Evolutionary conservation across 139 green algal species (phyloP), one percentile per base, ranked within the genome.

Genomic region (Chlamydomonas asymmetrica): DNA sequence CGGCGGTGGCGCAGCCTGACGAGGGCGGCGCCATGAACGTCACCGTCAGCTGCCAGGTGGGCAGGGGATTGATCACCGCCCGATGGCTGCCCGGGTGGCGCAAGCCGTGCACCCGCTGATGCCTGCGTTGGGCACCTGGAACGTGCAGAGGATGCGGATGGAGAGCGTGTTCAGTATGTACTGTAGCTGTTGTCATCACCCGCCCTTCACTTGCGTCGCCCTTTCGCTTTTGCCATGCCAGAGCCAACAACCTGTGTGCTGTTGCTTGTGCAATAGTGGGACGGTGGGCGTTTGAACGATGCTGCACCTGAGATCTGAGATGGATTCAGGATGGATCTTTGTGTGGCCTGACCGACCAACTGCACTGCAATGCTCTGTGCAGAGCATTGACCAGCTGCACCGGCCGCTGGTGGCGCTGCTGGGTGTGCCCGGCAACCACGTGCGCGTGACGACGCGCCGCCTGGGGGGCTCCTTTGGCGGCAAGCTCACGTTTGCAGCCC

Each of bases 381-480:
- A 74, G 63, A 39, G 39, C 31, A 32, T 57, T 75, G 48, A 76
- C n/a, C n/a, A n/a, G n/a, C n/a, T n/a, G n/a, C n/a, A n/a, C n/a
- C n/a, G n/a, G n/a, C n/a, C 66, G 8, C 84, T 90, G 59, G 63
- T 74, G 0, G 31, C 38, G 2, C 48, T 69, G n/a, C 74, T 91
- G 27, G 43, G 35, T 18, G n/a, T 88, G 61, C 76, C 73, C 8
- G 71, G 85, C 31, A 77, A 87, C 71, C 78, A 84, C 59, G 85
- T 90, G 22, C 35, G 37, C 20, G 61, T 40, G 22, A 54, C 37
- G 10, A 50, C 49, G 25, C 82, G 85, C 10, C 79, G 90, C 0
- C 74, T 91, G 49, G 91, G 91, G 5, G 91, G 91, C 27, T 88
- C 56, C 2, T 95, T 92, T 80, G 89, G 89, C 23, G 91, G 91